Conservation (phyloP, 352 stramenopile species). For the Globisporangium nagaii region DNA sequence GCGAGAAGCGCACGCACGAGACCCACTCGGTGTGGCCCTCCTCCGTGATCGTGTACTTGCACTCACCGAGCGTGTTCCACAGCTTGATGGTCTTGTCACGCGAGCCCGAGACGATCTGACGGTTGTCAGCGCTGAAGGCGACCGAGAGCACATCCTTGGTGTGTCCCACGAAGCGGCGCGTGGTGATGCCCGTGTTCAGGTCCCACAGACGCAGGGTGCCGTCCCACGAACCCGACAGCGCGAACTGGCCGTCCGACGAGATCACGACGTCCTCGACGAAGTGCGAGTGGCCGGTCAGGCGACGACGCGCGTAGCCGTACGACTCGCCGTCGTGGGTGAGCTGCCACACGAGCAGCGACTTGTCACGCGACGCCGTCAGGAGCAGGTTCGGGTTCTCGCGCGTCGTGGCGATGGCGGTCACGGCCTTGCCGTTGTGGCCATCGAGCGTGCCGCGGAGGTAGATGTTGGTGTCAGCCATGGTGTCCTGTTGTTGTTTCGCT, state of each 20-base stretch:
- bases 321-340: slow-evolving; percentile 94
- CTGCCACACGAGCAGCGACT: slow-evolving; percentile 88
- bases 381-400: slow-evolving; percentile 99
- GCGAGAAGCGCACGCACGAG: slow-evolving; percentile 99
- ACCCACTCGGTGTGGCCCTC: slow-evolving; percentile 99
- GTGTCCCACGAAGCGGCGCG: slow-evolving; percentile 98
- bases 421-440: slow-evolving; percentile 87
- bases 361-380: slow-evolving; percentile 97
- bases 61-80: slow-evolving; percentile 99
- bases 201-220: slow-evolving; percentile 99
- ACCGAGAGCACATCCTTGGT: slow-evolving; percentile 99
- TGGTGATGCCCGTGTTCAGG: slow-evolving; percentile 98
- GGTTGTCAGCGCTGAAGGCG: slow-evolving; percentile 98
- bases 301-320: slow-evolving; percentile 97
- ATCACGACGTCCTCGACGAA: slow-evolving; percentile 99
- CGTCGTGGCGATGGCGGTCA: slow-evolving; percentile 96
- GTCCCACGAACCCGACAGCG: slow-evolving; percentile 98
- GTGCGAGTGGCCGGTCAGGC: slow-evolving; percentile 98
- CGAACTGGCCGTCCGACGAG: slow-evolving; percentile 98
- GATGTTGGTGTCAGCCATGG: slow-evolving; percentile 80
- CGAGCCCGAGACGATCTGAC: slow-evolving; percentile 99
- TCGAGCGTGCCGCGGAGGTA: slow-evolving; percentile 85
- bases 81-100: slow-evolving; percentile 99
- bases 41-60: slow-evolving; percentile 98
- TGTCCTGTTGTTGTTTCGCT: slow-evolving; percentile 12